Evolutionary conservation across 768 basidiomycete genomes (phyloP), one percentile per base, ranked within the genome.

Genomic region (Polyporus arcularius): DNA sequence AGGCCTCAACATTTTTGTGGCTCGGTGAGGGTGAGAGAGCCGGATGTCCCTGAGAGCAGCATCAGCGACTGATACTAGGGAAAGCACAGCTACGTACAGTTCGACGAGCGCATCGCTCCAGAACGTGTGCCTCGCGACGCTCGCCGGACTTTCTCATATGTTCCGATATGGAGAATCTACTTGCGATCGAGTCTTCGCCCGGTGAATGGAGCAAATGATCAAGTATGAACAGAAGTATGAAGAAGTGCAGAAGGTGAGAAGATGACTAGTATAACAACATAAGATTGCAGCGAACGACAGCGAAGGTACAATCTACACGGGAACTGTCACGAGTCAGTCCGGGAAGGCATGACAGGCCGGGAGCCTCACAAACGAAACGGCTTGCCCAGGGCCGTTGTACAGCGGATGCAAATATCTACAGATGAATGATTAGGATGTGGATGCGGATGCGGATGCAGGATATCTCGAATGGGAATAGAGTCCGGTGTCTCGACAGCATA

Each of bases 401-500:
- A 28, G 30, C 15, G n/a, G 28, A 26, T 26, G 21, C 21, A 26
- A 59, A 58, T 63, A 63, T 58, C 57, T 63, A 63, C 57, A 63
- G 61, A 46, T 31, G 57, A 55, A 59, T 55, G 30, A 43, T 26
- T 26, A 26, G 21, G 56, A 53, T 48, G 48, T 53, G 45, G 50
- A 53, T 57, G 61, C 56, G 60, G n/a, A 21, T n/a, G 43, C 43
- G 43, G 3, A 45, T n/a, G 12, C 15, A 4, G 21, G 55, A 40
- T 53, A 41, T n/a, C 18, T 32, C 32, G 51, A 48, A 57, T 50
- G 53, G 38, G 53, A 46, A 48, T 47, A 51, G 15, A n/a, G 50
- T 45, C 43, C 16, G 16, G 45, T 32, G 31, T 39, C 26, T 58
- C 62, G 62, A 63, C 49, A 63, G 62, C 62, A 63, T 63, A 58